phyloP scores from a whole-genome alignment of 352 stramenopile species.

The Blastocystis hominis region DNA sequence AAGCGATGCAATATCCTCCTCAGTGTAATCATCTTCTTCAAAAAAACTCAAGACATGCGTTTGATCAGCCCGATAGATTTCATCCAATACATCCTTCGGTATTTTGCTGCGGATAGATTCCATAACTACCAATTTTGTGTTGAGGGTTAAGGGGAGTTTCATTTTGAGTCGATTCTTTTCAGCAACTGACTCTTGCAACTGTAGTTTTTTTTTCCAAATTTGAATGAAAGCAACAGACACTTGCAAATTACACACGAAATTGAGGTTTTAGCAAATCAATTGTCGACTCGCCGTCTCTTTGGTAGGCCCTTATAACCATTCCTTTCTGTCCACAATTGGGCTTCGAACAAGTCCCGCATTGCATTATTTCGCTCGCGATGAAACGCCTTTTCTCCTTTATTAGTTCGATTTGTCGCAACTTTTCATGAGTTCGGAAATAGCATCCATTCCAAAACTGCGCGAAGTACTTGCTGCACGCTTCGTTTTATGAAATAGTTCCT shows the following conservation, averaged over 20 bases:
- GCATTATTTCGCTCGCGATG: neutral
- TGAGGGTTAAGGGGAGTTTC: too few relatives aligned
- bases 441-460: neutral
- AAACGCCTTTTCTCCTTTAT: slow-evolving; percentile 33
- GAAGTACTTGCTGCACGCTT: neutral
- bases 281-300: too few relatives aligned
- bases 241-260: too few relatives aligned
- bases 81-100: slow-evolving; percentile 17
- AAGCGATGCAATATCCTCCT: neutral
- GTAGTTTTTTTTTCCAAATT: too few relatives aligned
- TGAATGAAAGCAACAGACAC: too few relatives aligned
- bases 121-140: too few relatives aligned
- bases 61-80: slow-evolving; percentile 19
- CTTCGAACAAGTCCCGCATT: too few relatives aligned
- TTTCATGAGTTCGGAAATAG: neutral
- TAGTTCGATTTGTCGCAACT: neutral
- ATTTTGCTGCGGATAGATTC: neutral
- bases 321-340: too few relatives aligned
- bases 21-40: slow-evolving; percentile 11
- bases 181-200: too few relatives aligned
- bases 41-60: slow-evolving; percentile 43
- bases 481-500: slow-evolving; percentile 20
- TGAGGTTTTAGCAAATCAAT: too few relatives aligned
- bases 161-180: too few relatives aligned
- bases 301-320: too few relatives aligned